A percentile compares a stretch with the other conserved stretches of the same genome.
phyloP scores from a whole-genome alignment of 2,329 filamentous ascomycete genomes.

The Botrytis fragariae region DNA sequence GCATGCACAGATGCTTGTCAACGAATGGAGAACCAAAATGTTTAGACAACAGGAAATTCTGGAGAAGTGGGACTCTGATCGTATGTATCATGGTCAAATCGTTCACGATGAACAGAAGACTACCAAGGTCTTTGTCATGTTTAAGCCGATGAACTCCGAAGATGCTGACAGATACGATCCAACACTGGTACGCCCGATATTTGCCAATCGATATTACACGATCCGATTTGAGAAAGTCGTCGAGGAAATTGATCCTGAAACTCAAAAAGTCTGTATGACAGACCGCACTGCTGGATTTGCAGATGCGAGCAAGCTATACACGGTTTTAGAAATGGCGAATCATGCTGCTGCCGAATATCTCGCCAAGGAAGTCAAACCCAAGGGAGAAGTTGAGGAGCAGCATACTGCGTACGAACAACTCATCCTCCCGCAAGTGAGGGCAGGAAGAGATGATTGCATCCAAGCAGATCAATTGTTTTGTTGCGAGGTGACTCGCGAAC shows the following conservation, averaged over 20 bases:
- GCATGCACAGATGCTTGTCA: conserved; percentile 7
- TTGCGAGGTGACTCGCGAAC: background rate
- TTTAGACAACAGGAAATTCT: background rate
- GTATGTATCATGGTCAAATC: background rate
- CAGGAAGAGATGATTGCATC: background rate
- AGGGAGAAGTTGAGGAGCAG: conserved; percentile 18
- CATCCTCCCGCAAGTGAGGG: background rate
- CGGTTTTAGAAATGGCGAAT: conserved; percentile 26
- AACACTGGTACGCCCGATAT: background rate
- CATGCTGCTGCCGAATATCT: conserved; percentile 24
- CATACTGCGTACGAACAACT: background rate
- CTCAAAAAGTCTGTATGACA: background rate
- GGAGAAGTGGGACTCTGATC: background rate
- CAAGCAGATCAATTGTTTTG: background rate
- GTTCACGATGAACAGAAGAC: background rate
- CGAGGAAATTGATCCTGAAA: background rate
- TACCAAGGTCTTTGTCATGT: conserved; percentile 5
- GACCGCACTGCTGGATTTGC: background rate
- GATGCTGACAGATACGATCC: conserved; percentile 8
- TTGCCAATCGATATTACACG: background rate
- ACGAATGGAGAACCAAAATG: conserved; percentile 5
- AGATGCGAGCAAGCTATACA: conserved; percentile 6
- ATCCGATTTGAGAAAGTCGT: conserved; percentile 2
- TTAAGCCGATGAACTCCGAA: background rate
- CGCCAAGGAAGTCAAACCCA: conserved; percentile 18